Conservation (phyloP, 2,329 filamentous ascomycete species). For the Penicillium sp. region DNA sequence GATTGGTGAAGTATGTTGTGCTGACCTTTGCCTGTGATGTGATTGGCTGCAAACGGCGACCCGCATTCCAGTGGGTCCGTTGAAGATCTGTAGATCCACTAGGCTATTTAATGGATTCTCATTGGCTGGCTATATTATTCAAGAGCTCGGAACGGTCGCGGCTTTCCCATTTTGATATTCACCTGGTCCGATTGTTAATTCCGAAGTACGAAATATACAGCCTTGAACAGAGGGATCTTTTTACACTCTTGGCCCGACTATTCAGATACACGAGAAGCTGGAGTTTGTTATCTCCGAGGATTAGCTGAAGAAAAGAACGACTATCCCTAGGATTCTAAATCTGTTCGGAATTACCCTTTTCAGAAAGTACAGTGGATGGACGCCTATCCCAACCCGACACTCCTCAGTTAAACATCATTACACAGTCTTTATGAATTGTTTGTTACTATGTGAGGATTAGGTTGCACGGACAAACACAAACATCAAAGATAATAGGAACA, state of each 20-base stretch:
- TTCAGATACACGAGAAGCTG: neutral
- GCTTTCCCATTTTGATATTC: neutral
- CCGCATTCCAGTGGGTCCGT: neutral
- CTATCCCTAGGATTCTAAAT: neutral
- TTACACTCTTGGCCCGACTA: neutral
- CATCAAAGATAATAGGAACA: neutral
- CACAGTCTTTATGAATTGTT: neutral
- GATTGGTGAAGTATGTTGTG: constrained; percentile 9
- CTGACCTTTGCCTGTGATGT: constrained; percentile 8
- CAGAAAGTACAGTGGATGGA: neutral
- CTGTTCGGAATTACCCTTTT: neutral
- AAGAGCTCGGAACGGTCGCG: neutral
- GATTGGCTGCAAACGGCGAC: constrained; percentile 6
- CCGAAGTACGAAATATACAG: neutral
- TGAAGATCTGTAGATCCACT: neutral
- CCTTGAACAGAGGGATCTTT: no score
- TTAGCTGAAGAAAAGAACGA: neutral
- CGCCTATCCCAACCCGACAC: neutral
- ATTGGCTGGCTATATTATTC: neutral
- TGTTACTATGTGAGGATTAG: neutral
- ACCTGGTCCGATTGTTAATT: neutral
- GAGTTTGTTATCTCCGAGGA: neutral
- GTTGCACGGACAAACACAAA: neutral
- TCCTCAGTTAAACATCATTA: neutral
- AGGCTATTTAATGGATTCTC: neutral